These are phyloP conservation scores for Jamesozyma jinghongensis DNA, from an alignment of 805 yeast species.

Conservation along the genomic window DNA sequence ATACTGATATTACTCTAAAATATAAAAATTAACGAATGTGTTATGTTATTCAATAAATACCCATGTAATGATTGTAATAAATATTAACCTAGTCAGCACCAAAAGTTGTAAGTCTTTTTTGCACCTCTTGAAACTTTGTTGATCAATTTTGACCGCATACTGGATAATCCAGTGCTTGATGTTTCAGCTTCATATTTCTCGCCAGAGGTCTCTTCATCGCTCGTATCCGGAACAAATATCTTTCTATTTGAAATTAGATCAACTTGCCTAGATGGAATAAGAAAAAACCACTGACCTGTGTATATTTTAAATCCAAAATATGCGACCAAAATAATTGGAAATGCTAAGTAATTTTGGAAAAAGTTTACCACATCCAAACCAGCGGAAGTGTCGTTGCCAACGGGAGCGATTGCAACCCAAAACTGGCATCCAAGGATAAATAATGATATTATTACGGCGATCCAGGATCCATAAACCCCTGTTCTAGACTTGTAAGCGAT, in stretches of 20 bases:
- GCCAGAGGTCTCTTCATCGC: background rate
- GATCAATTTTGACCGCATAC: too few relatives aligned
- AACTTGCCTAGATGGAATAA: conserved; percentile 37
- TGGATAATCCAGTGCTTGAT: too few relatives aligned
- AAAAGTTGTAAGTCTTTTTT: background rate
- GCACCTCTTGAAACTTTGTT: too few relatives aligned
- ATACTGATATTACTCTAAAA: too few relatives aligned
- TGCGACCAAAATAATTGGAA: conserved; percentile 36
- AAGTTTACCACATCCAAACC: conserved; percentile 31
- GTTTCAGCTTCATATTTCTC: background rate
- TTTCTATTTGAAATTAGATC: conserved; percentile 33
- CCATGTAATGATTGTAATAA: too few relatives aligned
- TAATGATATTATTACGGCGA: conserved; percentile 43
- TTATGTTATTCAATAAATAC: too few relatives aligned
- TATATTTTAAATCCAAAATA: conserved; percentile 40
- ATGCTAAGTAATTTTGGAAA: conserved; percentile 45
- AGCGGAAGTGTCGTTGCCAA: conserved; percentile 18
- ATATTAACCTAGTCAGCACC: conserved; percentile 1
- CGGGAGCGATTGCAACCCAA: conserved; percentile 65
- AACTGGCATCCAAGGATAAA: conserved; percentile 56
- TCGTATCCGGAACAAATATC: background rate
- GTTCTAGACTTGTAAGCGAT: conserved; percentile 48
- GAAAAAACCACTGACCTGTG: conserved; percentile 25
- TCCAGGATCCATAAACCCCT: conserved; percentile 49
- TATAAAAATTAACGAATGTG: too few relatives aligned